phyloP scores from a whole-genome alignment of 176 grass and related monocot species.

The Dendrocalamus sinicus region DNA sequence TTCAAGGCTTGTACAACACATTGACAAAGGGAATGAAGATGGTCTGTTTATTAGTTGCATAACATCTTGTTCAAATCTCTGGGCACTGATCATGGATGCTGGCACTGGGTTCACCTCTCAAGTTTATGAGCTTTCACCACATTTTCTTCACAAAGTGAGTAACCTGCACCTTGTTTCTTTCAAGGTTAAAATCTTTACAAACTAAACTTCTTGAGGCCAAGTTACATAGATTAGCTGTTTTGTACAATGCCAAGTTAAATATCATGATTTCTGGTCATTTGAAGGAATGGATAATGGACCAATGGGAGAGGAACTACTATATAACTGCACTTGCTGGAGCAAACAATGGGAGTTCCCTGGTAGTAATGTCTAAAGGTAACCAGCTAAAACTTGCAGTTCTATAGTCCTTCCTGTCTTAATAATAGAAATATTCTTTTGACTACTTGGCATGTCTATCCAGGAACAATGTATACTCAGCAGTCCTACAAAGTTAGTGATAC shows the following conservation, averaged over 20 bases:
- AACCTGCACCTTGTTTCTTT: constrained; percentile 36
- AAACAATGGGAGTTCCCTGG: constrained; percentile 86
- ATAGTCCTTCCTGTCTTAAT: constrained; percentile 13
- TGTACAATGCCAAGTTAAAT: constrained; percentile 32
- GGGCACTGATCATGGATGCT: constrained; percentile 99
- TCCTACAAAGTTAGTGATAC: constrained; percentile 97
- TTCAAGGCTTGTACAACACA: constrained; percentile 81
- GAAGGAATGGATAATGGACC: constrained; percentile 99
- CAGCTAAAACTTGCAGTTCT: constrained; percentile 36
- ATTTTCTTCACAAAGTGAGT: constrained; percentile 99
- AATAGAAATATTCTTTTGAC: constrained; percentile 26
- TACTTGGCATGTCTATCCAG: constrained; percentile 44
- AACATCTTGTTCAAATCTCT: constrained; percentile 87
- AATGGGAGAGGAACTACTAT: constrained; percentile 97
- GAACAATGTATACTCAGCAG: constrained; percentile 83
- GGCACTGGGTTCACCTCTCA: constrained; percentile 88
- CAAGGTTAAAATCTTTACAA: constrained; percentile 14
- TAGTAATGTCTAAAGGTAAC: constrained; percentile 99
- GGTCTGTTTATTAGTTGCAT: constrained; percentile 94
- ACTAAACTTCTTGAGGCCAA: constrained; percentile 24
- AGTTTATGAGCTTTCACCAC: constrained; percentile 89
- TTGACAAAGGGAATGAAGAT: constrained; percentile 99
- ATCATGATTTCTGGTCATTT: constrained; percentile 44
- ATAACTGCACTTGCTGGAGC: constrained; percentile 93
- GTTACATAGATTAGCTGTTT: constrained; percentile 34